Base-by-base conservation (phyloP, 495 filamentous ascomycete genomes). In the Penicillium canariense region DNA sequence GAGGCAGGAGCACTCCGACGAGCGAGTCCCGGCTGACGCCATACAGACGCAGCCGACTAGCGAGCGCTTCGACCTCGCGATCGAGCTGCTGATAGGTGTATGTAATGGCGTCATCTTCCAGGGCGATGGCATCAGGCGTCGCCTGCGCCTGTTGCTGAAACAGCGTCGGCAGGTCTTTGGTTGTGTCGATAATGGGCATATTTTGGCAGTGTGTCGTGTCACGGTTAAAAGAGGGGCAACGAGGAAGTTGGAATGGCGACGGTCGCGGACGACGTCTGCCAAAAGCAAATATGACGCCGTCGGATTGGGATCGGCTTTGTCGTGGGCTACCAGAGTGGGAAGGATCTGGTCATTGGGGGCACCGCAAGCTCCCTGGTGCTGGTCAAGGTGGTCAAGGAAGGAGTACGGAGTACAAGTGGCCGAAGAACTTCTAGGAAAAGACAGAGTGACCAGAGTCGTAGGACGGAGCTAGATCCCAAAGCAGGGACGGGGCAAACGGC, bases 51-150 rank as follows among this genome's bases (percentile, higher is more conserved):
- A 88, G 78, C 31, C 74, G 80, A 54, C 59, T 66, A 34, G 83
- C 76, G 18, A 87, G 76, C 14, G 60, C 62, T 28, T 75, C 73
- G 28, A 85, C 82, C 58, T 81, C 76, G n/a, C 71, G 38, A 47
- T 85, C 82, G 36, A 88, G 73, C 70, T 86, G 74, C 17, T 68
- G 66, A 65, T 88, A 88, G 36, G 84, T 87, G 59, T 82, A 82
- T 35, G 63, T 72, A 9, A 66, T 67, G 14, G 56, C 65, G 10
- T 79, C 78, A 68, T 87, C 84, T 60, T 87, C 84, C 42, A 88
- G 62, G 1, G 84, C 85, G 54, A 84, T 58, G 28, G 75, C 74
- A 67, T 85, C 67, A 9, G 84, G 84, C 6, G 83, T 85, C 20
- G 74, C 72, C 27, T 70, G 68, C 25, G 77, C 83, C 69, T 88